Evolutionary conservation across 441 rosid genomes (phyloP).

Genomic region (Cnidoscolus chayamansa): DNA sequence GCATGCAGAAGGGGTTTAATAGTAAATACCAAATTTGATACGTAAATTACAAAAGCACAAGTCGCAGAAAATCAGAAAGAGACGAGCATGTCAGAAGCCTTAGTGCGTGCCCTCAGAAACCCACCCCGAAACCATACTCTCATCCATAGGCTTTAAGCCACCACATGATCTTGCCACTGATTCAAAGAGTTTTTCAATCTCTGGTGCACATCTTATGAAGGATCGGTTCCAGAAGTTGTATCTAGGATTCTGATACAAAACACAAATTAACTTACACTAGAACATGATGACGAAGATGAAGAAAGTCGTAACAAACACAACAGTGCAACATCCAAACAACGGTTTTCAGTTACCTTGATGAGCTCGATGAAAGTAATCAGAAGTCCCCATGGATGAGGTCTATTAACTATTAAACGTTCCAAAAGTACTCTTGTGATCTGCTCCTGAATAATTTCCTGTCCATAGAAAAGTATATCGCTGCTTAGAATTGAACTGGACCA

Average conservation of each 20-base stretch:
- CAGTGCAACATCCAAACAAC: no score
- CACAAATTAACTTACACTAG: background rate
- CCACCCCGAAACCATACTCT: slow-evolving; percentile 85
- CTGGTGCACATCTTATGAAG: slow-evolving; percentile 93
- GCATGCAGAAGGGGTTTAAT: background rate
- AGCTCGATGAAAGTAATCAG: slow-evolving; percentile 98
- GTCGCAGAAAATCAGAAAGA: background rate
- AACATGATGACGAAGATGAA: no score
- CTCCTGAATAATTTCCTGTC: slow-evolving; percentile 94
- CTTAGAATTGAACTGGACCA: no score
- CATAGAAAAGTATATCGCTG: background rate
- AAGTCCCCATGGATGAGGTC: slow-evolving; percentile 99
- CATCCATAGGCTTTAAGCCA: slow-evolving; percentile 84
- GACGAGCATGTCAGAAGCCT: background rate
- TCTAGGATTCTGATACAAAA: slow-evolving; percentile 68
- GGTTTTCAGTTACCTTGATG: slow-evolving; percentile 53
- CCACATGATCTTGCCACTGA: slow-evolving; percentile 95
- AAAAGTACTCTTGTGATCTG: slow-evolving; percentile 92
- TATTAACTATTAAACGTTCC: slow-evolving; percentile 89
- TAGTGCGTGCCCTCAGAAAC: slow-evolving; percentile 68
- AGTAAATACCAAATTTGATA: background rate
- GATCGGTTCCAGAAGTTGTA: slow-evolving; percentile 92
- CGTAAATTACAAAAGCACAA: background rate
- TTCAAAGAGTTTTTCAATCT: slow-evolving; percentile 97
- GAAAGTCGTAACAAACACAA: background rate